Evolutionary conservation across 257 asterid species (phyloP).

Genomic region (Ligustrum vulgare): DNA sequence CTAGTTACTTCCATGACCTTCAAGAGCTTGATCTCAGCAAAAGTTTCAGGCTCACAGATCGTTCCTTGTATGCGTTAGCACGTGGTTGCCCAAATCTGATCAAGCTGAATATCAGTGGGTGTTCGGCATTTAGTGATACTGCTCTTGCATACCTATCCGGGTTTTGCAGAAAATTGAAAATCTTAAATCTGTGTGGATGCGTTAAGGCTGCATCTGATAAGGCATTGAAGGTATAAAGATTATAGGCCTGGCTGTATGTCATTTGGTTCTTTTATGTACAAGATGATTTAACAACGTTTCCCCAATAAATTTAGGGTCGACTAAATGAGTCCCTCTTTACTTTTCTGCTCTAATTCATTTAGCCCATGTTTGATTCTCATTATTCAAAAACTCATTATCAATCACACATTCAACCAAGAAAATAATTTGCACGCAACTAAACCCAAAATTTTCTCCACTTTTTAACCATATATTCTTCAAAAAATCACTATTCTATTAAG

Average conservation of each 20-base stretch:
- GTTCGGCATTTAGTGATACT: conserved; percentile 73
- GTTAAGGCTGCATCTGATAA: conserved; percentile 81
- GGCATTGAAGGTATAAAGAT: conserved; percentile 69
- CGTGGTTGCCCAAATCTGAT: conserved; percentile 75
- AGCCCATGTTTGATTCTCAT: too few species aligned
- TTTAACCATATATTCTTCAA: too few species aligned
- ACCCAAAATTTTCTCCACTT: too few species aligned
- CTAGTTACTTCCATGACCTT: conserved; percentile 68
- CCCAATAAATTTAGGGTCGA: neutral
- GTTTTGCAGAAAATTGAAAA: conserved; percentile 60
- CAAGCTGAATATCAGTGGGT: conserved; percentile 88
- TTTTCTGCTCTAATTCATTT: too few species aligned
- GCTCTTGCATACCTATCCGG: conserved; percentile 80
- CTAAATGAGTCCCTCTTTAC: neutral
- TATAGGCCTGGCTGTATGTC: neutral
- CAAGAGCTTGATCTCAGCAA: conserved; percentile 90
- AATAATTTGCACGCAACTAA: too few species aligned
- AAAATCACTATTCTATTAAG: too few species aligned
- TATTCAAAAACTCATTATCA: too few species aligned
- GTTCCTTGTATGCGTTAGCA: conserved; percentile 74
- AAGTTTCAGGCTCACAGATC: conserved; percentile 78
- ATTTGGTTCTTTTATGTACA: neutral
- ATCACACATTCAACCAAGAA: too few species aligned
- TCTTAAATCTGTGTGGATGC: conserved; percentile 91
- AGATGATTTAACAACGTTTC: neutral